These are phyloP conservation scores for Mimosa bimucronata DNA, from an alignment of 306 rosid genomes.

Conservation along the genomic window DNA sequence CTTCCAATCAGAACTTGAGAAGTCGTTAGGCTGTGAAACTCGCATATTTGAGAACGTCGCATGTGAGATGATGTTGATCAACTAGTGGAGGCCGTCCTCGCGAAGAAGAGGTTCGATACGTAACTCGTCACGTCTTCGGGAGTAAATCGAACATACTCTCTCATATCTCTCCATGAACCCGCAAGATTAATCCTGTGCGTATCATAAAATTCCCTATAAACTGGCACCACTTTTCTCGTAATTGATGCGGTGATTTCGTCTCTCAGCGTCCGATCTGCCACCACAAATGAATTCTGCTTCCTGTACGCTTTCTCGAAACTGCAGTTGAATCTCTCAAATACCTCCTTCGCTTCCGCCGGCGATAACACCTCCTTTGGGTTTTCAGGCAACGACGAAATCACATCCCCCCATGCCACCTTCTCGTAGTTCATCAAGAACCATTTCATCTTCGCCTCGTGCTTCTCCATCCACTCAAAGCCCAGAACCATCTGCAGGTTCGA, in stretches of 20 bases:
- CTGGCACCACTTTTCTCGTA: slow-evolving; percentile 42
- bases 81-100: slow-evolving; percentile 19
- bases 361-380: slow-evolving; percentile 43
- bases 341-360: slow-evolving; percentile 49
- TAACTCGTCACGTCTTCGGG: slow-evolving; percentile 60
- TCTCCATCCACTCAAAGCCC: slow-evolving; percentile 64
- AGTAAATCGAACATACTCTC: slow-evolving; percentile 37
- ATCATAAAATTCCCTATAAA: slow-evolving; percentile 57
- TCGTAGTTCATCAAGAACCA: slow-evolving; percentile 54
- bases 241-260: slow-evolving; percentile 60
- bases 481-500: slow-evolving; percentile 64
- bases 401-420: slow-evolving; percentile 61
- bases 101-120: slow-evolving; percentile 47
- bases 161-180: slow-evolving; percentile 22
- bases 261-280: slow-evolving; percentile 50
- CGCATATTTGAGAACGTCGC: too few relatives aligned
- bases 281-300: slow-evolving; percentile 51
- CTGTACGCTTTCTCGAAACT: slow-evolving; percentile 51
- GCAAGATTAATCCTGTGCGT: slow-evolving; percentile 21
- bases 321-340: slow-evolving; percentile 59
- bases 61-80: too few relatives aligned
- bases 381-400: slow-evolving; percentile 56
- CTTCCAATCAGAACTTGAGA: too few relatives aligned
- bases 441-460: slow-evolving; percentile 52
- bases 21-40: too few relatives aligned